Evolutionary conservation across 2,329 filamentous ascomycete species (phyloP).

Genomic region (Calycina herbarum): DNA sequence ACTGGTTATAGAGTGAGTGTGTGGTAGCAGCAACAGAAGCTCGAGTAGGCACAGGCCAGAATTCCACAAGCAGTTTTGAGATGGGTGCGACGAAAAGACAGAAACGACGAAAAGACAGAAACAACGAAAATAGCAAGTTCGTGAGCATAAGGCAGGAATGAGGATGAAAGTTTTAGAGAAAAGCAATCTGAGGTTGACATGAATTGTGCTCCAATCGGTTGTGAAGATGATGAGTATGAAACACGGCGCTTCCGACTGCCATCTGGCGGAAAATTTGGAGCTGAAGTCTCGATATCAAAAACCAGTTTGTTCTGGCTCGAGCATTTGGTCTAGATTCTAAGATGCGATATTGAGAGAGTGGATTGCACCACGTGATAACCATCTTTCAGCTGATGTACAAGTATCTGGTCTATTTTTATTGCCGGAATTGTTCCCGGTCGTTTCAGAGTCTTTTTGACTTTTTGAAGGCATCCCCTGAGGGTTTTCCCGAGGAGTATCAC

Average conservation of each 20-base stretch:
- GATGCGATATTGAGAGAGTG: background rate
- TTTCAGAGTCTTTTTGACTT: background rate
- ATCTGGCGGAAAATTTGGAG: background rate
- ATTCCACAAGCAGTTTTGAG: background rate
- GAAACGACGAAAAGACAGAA: background rate
- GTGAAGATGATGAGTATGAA: background rate
- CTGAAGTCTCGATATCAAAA: background rate
- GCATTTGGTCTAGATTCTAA: background rate
- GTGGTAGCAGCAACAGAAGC: background rate
- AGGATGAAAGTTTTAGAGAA: background rate
- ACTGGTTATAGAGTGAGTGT: background rate
- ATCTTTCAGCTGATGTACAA: background rate
- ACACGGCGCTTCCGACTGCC: background rate
- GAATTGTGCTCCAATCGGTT: background rate
- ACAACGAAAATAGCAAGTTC: background rate
- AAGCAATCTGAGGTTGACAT: background rate
- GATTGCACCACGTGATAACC: background rate
- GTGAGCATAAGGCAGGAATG: background rate
- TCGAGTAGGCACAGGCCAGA: background rate
- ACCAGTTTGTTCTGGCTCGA: background rate
- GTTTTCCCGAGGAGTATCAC: no score
- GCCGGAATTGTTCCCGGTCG: background rate
- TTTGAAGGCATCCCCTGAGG: background rate
- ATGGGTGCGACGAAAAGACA: background rate
- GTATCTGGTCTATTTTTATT: background rate